Evolutionary conservation across 148 eudicot genomes (phyloP).

Genomic region (Nepenthes mirabilis): DNA sequence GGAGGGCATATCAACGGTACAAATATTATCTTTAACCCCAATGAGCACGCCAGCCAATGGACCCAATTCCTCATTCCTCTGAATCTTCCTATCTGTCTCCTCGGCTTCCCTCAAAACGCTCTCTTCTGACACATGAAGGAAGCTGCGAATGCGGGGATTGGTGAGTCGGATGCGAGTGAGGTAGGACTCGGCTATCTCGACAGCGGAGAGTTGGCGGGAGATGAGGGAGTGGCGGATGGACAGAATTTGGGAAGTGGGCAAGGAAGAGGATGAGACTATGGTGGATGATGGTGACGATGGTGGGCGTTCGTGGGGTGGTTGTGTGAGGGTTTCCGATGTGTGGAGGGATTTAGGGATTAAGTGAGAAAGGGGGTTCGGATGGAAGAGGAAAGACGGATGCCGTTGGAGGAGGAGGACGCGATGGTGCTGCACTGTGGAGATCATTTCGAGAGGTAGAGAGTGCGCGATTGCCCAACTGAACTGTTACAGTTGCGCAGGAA

Average conservation of each 20-base stretch:
- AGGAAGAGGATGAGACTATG: constrained; percentile 2
- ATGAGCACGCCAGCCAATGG: constrained; percentile 75
- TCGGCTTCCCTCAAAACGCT: constrained; percentile 33
- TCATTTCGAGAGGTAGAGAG: constrained; percentile 18
- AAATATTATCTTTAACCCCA: constrained; percentile 88
- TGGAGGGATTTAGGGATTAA: constrained; percentile 18
- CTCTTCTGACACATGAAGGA: constrained; percentile 47
- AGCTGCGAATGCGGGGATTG: constrained; percentile 61
- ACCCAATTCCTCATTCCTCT: constrained; percentile 44
- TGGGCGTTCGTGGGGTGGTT: constrained; percentile 6
- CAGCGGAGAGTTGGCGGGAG: constrained; percentile 54
- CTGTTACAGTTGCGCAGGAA: too few species aligned
- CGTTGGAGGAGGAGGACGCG: constrained; percentile 33
- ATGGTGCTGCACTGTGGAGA: constrained; percentile 36
- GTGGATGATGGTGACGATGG: constrained; percentile 4
- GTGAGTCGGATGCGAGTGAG: constrained; percentile 45
- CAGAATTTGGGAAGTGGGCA: constrained; percentile 63
- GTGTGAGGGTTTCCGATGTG: constrained; percentile 9
- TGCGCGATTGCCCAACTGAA: too few species aligned
- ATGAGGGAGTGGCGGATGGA: constrained; percentile 66
- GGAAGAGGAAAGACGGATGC: constrained; percentile 3
- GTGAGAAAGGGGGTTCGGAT: background rate
- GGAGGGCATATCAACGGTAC: constrained; percentile 67
- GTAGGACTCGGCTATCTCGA: constrained; percentile 46
- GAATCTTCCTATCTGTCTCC: constrained; percentile 51